Evolutionary conservation across 805 yeast species (phyloP).

Genomic region (Komagataella pseudopastoris): DNA sequence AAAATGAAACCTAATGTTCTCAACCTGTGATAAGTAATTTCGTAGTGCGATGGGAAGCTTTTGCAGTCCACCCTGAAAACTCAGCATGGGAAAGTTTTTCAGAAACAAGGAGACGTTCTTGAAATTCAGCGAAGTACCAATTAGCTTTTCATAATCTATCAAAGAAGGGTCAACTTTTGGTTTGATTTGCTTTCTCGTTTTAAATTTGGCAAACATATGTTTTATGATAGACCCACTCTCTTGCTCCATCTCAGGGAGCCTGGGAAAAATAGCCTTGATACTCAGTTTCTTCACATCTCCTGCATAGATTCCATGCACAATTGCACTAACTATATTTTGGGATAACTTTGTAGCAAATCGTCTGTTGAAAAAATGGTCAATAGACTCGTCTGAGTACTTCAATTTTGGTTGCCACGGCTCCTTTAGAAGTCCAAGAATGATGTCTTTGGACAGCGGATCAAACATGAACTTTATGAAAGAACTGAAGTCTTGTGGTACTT

Average conservation of each 20-base stretch:
- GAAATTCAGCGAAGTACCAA: constrained; percentile 28
- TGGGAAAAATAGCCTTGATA: constrained; percentile 44
- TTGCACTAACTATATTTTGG: constrained; percentile 60
- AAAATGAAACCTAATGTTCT: constrained; percentile 24
- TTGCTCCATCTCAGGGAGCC: constrained; percentile 42
- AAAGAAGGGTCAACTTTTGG: constrained; percentile 16
- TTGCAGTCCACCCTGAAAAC: constrained; percentile 41
- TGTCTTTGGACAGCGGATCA: constrained; percentile 30
- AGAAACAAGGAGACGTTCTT: constrained; percentile 20
- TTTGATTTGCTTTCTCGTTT: background rate
- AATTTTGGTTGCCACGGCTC: constrained; percentile 34
- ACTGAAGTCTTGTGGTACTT: constrained; percentile 34
- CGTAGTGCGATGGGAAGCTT: constrained; percentile 27
- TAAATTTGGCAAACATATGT: constrained; percentile 15
- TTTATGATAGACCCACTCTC: constrained; percentile 41
- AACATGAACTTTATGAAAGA: constrained; percentile 20
- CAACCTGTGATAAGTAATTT: constrained; percentile 16
- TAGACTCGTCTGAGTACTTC: constrained; percentile 47
- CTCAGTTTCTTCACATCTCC: constrained; percentile 65
- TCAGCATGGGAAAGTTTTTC: constrained; percentile 47
- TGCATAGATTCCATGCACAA: constrained; percentile 83
- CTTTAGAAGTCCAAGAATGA: constrained; percentile 27
- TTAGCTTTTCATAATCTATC: constrained; percentile 21
- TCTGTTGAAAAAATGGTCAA: constrained; percentile 51
- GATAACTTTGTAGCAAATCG: constrained; percentile 53